Base-by-base conservation (phyloP, 2,329 filamentous ascomycete species). In the Fusarium pseudoanthophilum region DNA sequence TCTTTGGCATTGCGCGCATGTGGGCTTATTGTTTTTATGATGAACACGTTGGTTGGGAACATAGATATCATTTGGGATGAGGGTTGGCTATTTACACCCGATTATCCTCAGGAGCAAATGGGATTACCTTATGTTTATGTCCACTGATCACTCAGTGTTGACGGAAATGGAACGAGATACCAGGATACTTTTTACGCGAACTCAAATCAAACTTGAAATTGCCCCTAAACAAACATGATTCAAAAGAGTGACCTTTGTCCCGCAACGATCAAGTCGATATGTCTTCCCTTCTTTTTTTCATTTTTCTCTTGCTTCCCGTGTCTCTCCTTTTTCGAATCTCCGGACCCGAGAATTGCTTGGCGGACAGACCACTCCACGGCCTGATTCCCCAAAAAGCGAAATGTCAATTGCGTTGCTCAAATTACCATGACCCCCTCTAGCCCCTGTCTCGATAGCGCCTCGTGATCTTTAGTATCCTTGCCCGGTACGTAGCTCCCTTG, bases 71-170 rank as follows among this genome's bases (percentile, higher is more conserved):
- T 74, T 72, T 73, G 60, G 75, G 74, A 73, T 51, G 45, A 64
- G 70, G 67, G 66, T 61, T 72, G 58, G 55, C 34, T 60, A 40
- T 66, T 66, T 67, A 69, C 63, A 63, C 55, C 45, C 64, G 43
- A 67, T 59, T 28, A 58, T 73, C 57, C 56, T 60, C 37, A 64
- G 62, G 70, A 71, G 68, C 69, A 73, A 71, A 62, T 69, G 69
- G 74, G 69, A 77, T 74, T 70, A 58, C 55, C 40, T 58, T 58
- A 58, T 49, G 55, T 58, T 58, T 58, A 77, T 69, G 74, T 78
- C 76, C 74, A 72, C 76, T 78, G 76, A 77, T 67, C 67, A 76
- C 60, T 77, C 74, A 77, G 76, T 78, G 76, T 75, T 20, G 76
- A 78, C 69, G 75, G 75, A 66, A 76, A 73, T 64, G 76, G 74